Conservation (phyloP, 2,329 filamentous ascomycete species). For the Pseudopithomyces chartarum region DNA sequence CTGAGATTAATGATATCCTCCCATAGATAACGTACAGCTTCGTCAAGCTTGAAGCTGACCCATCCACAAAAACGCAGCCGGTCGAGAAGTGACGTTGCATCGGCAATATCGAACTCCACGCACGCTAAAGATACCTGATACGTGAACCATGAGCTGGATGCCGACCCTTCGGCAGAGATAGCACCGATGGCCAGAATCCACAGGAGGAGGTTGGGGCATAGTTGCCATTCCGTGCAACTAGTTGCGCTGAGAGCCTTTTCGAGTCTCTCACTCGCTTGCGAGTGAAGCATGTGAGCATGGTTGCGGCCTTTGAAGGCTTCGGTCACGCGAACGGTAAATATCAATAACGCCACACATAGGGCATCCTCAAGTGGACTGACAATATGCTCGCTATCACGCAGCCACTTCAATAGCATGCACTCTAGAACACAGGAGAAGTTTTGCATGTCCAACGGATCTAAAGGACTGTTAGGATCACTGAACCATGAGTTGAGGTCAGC, state of each 20-base stretch:
- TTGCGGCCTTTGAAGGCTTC: slow-evolving; percentile 36
- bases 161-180: slow-evolving; percentile 40
- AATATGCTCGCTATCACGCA: slow-evolving; percentile 30
- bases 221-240: slow-evolving; percentile 34
- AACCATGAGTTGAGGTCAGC: slow-evolving; percentile 44
- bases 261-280: slow-evolving; percentile 37
- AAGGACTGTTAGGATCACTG: slow-evolving; percentile 28
- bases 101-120: slow-evolving; percentile 34
- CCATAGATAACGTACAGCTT: slow-evolving; percentile 38
- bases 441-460: slow-evolving; percentile 44
- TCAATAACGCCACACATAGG: slow-evolving; percentile 43
- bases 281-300: slow-evolving; percentile 35
- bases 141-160: slow-evolving; percentile 38
- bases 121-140: slow-evolving; percentile 40
- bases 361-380: slow-evolving; percentile 40
- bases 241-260: slow-evolving; percentile 42
- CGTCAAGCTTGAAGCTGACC: slow-evolving; percentile 44
- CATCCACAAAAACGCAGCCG: slow-evolving; percentile 42
- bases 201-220: slow-evolving; percentile 41
- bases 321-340: slow-evolving; percentile 42
- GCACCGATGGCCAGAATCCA: slow-evolving; percentile 45
- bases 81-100: slow-evolving; percentile 29
- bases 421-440: slow-evolving; percentile 43
- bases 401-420: slow-evolving; percentile 38
- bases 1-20: slow-evolving; percentile 37